These are phyloP conservation scores for Coleophoma cylindrospora DNA, from an alignment of 2,329 filamentous ascomycete species.

Conservation along the genomic window DNA sequence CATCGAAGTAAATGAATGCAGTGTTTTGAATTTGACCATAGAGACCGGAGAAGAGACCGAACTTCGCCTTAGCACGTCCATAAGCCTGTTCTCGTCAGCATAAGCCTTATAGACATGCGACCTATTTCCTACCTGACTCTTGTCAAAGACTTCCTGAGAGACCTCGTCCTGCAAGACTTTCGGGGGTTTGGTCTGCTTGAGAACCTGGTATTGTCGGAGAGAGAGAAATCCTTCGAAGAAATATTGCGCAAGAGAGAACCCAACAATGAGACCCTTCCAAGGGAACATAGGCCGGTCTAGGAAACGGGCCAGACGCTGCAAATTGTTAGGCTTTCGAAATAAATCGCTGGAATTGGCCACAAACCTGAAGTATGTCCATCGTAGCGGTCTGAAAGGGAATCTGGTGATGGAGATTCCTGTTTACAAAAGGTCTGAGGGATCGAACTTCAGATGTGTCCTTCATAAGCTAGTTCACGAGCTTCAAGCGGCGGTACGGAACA, in stretches of 20 bases:
- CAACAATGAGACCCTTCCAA: constrained; percentile 94
- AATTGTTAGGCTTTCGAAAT: background rate
- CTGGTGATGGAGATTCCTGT: too few species aligned
- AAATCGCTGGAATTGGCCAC: background rate
- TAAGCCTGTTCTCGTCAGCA: constrained; percentile 56
- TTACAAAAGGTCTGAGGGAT: too few species aligned
- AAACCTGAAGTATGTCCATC: constrained; percentile 31
- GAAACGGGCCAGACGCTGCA: constrained; percentile 69
- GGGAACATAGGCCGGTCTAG: constrained; percentile 92
- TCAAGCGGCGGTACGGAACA: too few species aligned
- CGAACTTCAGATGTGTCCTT: too few species aligned
- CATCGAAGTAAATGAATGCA: constrained; percentile 82
- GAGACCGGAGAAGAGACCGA: constrained; percentile 73
- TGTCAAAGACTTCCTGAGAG: constrained; percentile 85
- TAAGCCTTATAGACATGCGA: background rate
- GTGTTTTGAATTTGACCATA: constrained; percentile 86
- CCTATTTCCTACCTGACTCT: constrained; percentile 62
- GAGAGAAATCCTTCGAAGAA: constrained; percentile 86
- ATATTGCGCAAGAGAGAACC: constrained; percentile 90
- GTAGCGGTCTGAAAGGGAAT: constrained; percentile 6
- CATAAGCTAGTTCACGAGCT: too few species aligned
- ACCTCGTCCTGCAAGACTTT: constrained; percentile 87
- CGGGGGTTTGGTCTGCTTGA: constrained; percentile 75
- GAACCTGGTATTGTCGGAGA: constrained; percentile 81
- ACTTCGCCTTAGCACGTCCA: constrained; percentile 92